These are phyloP conservation scores for Leccinum rimulosum DNA, from an alignment of 768 basidiomycete genomes.

Conservation along the genomic window DNA sequence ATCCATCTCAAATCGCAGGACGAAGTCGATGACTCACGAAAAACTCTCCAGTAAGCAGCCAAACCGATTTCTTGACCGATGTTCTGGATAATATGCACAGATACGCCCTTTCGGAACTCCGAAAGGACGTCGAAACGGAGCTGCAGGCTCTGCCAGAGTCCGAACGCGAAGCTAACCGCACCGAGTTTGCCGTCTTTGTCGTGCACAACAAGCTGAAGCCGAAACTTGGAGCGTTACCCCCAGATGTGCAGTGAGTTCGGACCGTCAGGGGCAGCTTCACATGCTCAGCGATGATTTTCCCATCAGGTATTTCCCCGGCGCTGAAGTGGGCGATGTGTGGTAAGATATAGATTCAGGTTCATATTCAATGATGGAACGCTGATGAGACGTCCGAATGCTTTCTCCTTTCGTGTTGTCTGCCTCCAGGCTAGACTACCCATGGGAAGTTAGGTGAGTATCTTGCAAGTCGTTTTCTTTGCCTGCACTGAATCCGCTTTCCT, in stretches of 20 bases:
- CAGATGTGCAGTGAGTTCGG: constrained; percentile 54
- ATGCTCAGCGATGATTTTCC: constrained; percentile 5
- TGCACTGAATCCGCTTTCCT: not conserved
- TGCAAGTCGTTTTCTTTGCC: not conserved
- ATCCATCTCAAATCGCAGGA: constrained; percentile 46
- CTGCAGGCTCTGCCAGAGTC: constrained; percentile 62
- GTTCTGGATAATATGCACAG: constrained; percentile 37
- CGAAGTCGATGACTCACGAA: constrained; percentile 85
- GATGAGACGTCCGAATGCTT: constrained; percentile 4
- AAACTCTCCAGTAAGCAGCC: constrained; percentile 75
- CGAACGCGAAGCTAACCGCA: constrained; percentile 70
- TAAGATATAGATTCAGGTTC: constrained; percentile 35
- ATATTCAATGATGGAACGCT: constrained; percentile 8
- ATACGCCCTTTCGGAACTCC: constrained; percentile 87
- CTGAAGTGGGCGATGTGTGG: constrained; percentile 72
- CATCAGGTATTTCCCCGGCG: constrained; percentile 75
- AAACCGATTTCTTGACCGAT: not conserved
- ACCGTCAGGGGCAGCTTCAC: not conserved
- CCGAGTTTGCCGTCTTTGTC: constrained; percentile 90
- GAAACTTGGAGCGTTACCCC: constrained; percentile 75
- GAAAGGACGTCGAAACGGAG: constrained; percentile 82
- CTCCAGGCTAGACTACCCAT: constrained; percentile 78
- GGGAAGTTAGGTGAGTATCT: constrained; percentile 67
- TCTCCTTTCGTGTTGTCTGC: constrained; percentile 6
- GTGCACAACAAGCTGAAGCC: constrained; percentile 92